Evolutionary conservation across 441 rosid genomes (phyloP).

Genomic region (Mallotus japonicus): DNA sequence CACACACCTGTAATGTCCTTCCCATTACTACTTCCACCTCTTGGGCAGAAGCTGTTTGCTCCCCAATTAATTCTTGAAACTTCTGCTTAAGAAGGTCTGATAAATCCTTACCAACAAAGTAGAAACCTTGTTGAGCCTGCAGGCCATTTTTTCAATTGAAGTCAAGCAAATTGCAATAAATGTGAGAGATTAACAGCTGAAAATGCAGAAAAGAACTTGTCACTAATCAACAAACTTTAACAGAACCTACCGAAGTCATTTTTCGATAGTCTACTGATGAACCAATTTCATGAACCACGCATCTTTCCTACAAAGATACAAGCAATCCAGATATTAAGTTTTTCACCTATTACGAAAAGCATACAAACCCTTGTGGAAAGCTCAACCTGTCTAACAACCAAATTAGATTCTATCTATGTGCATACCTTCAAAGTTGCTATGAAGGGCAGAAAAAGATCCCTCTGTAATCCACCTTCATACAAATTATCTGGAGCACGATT

Average conservation of each 20-base stretch:
- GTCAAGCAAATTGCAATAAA: conserved; percentile 13
- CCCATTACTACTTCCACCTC: conserved; percentile 97
- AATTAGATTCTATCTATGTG: conserved; percentile 6
- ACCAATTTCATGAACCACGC: conserved; percentile 81
- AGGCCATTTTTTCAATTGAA: conserved; percentile 17
- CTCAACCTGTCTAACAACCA: not conserved
- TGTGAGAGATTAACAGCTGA: conserved; percentile 1
- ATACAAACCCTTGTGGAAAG: not conserved
- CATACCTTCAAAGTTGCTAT: conserved; percentile 79
- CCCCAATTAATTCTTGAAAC: conserved; percentile 68
- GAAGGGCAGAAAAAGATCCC: conserved; percentile 95
- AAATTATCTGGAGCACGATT: conserved; percentile 94
- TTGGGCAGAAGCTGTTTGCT: conserved; percentile 48
- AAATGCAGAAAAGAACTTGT: conserved; percentile 23
- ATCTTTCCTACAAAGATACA: conserved; percentile 57
- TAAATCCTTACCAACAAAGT: conserved; percentile 67
- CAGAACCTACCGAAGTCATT: conserved; percentile 67
- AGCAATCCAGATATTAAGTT: conserved; percentile 17
- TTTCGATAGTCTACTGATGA: conserved; percentile 84
- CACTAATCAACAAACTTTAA: conserved; percentile 6
- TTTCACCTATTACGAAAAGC: not conserved
- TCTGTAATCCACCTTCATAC: conserved; percentile 91
- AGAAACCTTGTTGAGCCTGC: conserved; percentile 94
- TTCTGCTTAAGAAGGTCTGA: conserved; percentile 56
- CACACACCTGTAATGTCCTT: conserved; percentile 68